Evolutionary conservation across 352 stramenopile species (phyloP), one percentile per base, ranked within the genome.

Genomic region (Globisporangium cystogenes): DNA sequence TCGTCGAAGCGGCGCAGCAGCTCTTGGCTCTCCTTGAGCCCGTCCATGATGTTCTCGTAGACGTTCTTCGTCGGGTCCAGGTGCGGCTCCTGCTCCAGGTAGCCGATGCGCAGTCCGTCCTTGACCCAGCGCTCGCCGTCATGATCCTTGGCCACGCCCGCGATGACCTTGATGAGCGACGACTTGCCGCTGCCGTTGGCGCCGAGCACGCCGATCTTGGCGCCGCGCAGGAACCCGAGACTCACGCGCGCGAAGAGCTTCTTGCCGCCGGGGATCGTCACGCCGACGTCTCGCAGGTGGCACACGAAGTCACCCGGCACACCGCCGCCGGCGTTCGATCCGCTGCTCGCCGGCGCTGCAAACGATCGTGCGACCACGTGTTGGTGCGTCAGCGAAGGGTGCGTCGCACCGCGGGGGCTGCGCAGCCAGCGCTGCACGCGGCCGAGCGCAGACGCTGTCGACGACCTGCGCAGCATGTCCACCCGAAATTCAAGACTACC

Each of bases 131-230:
- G 71, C 62, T 95, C 83, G 24, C 88, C 88, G 57, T 96, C 86
- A 55, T 86, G 92, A 60, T 96, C 84, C 12, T 65, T 76, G 53
- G 64, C 70, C 15, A 98, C 94, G 21, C 96, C 93, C 4, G 86
- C 87, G 60, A 99, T 89, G 18, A 99, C 81, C 74, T 99, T 99
- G 12, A 99, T 74, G 15, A 99, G 74, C 36, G 96, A 98, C 31
- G 90, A 98, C 64, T 98, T 99, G 53, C 93, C 93, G 37, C 67
- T 96, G 49, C 96, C 96, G 66, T 99, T 99, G 4, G 95, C 63
- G 15, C 96, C 95, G 0, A 99, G 75, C 12, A 99, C 76, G 15
- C 95, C 96, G 48, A 99, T 97, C 54, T 98, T 96, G 57, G 88
- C 96, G 69, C 98, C 95, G 43, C 77, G 81, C 39, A 92, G 53